phyloP scores from a whole-genome alignment of 805 yeast genomes.

The Ogataea nakhonphanomensis region DNA sequence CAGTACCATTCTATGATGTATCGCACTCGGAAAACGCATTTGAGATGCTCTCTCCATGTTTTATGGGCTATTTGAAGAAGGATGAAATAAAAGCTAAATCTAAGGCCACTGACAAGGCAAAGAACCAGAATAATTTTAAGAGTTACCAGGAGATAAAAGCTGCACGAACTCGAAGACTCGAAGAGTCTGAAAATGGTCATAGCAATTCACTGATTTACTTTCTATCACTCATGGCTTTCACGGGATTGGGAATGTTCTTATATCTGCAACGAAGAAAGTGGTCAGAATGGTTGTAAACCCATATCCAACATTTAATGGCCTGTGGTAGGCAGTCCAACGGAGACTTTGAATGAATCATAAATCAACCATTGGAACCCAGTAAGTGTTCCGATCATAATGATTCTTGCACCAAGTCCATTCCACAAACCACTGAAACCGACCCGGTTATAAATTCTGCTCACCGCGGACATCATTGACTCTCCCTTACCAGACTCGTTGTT shows the following conservation, averaged over 20 bases:
- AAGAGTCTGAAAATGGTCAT: neutral
- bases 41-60: slow-evolving; percentile 78
- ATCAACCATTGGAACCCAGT: slow-evolving; percentile 97
- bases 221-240: slow-evolving; percentile 21
- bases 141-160: slow-evolving; percentile 13
- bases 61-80: slow-evolving; percentile 67
- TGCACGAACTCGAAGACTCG: slow-evolving; percentile 5
- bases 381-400: slow-evolving; percentile 94
- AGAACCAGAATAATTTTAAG: slow-evolving; percentile 10
- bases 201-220: slow-evolving; percentile 11
- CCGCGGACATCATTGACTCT: slow-evolving; percentile 66
- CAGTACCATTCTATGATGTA: slow-evolving; percentile 62
- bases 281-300: slow-evolving; percentile 22
- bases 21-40: slow-evolving; percentile 80
- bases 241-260: slow-evolving; percentile 28
- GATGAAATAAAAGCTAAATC: slow-evolving; percentile 23
- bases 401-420: slow-evolving; percentile 94
- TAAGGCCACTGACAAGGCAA: slow-evolving; percentile 5
- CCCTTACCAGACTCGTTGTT: slow-evolving; percentile 65
- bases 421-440: slow-evolving; percentile 91
- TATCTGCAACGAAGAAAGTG: slow-evolving; percentile 32
- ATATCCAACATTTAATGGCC: slow-evolving; percentile 40
- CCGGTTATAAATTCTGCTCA: slow-evolving; percentile 67
- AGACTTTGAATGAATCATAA: slow-evolving; percentile 94
- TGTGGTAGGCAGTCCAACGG: slow-evolving; percentile 90